A percentile compares a stretch with the other conserved stretches of the same genome.
Evolutionary conservation across 495 filamentous ascomycete species (phyloP).

Genomic region (Penicillium argentinense): DNA sequence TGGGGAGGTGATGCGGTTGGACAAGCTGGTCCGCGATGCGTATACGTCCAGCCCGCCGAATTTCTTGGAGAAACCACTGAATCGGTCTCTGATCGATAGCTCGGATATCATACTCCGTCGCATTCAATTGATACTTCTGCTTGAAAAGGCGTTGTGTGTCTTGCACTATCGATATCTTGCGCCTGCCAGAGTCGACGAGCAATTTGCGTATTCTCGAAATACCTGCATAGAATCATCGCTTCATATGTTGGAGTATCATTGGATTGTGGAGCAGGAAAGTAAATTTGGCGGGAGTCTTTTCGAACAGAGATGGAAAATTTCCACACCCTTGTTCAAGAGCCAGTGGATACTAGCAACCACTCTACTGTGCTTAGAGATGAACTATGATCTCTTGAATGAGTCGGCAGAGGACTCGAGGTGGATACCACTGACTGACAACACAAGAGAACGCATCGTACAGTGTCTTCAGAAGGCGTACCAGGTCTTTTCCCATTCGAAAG

Average conservation of each 20-base stretch:
- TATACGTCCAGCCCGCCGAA: conserved; percentile 31
- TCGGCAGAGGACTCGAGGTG: conserved; percentile 2
- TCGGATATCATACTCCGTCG: conserved; percentile 37
- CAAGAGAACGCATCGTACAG: conserved; percentile 62
- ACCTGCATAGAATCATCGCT: conserved; percentile 42
- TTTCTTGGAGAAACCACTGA: conserved; percentile 35
- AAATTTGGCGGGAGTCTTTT: conserved; percentile 30
- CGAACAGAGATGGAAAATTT: conserved; percentile 31
- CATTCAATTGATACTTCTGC: conserved; percentile 40
- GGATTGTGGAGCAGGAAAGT: conserved; percentile 27
- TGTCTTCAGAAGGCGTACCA: conserved; percentile 60
- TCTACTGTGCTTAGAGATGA: conserved; percentile 38
- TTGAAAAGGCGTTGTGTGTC: conserved; percentile 41
- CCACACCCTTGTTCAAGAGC: conserved; percentile 30
- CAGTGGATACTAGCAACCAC: conserved; percentile 37
- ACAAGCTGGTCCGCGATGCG: conserved; percentile 32
- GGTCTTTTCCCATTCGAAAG: conserved; percentile 65
- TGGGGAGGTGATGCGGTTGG: conserved; percentile 38
- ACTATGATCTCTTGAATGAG: conserved; percentile 5
- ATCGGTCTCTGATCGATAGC: conserved; percentile 38
- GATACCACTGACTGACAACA: conserved; percentile 31
- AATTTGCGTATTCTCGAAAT: conserved; percentile 33
- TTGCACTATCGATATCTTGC: conserved; percentile 44
- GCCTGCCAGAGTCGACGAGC: conserved; percentile 25
- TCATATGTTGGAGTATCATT: conserved; percentile 27